phyloP scores from a whole-genome alignment of 2,329 filamentous ascomycete genomes.

The Trichoderma pleuroti region DNA sequence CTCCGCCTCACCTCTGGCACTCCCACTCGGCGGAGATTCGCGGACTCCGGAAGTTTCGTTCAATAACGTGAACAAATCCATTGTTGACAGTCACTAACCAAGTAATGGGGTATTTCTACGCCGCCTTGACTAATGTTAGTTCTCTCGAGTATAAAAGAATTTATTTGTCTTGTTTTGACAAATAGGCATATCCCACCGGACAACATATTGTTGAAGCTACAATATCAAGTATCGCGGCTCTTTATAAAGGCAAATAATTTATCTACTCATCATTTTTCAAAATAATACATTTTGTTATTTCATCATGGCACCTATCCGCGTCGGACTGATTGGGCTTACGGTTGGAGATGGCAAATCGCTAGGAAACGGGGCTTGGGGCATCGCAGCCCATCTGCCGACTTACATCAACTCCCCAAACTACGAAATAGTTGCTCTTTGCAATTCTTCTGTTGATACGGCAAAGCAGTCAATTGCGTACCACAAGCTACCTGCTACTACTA shows the following conservation, averaged over 20 bases:
- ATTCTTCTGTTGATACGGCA: conserved; percentile 43
- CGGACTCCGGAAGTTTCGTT: background rate
- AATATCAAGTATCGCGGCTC: background rate
- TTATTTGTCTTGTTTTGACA: background rate
- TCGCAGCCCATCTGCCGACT: conserved; percentile 48
- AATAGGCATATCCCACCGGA: background rate
- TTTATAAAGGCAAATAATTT: background rate
- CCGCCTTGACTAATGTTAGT: background rate
- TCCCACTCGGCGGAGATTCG: background rate
- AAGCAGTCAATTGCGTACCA: conserved; percentile 40
- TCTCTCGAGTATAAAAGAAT: background rate
- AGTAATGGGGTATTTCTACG: background rate
- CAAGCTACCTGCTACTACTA: conserved; percentile 36
- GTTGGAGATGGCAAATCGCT: background rate
- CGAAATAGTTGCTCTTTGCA: conserved; percentile 46
- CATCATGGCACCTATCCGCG: conserved; percentile 24
- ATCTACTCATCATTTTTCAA: background rate
- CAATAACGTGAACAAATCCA: background rate
- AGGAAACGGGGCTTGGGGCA: conserved; percentile 41
- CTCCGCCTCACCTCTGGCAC: background rate
- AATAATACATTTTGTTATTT: background rate
- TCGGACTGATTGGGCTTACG: conserved; percentile 24
- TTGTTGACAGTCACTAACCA: background rate
- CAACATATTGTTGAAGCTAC: background rate
- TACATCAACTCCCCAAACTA: conserved; percentile 37